Evolutionary conservation across 129 eudicot species (phyloP), one percentile per base, ranked within the genome.

Genomic region (Arctium lappa): DNA sequence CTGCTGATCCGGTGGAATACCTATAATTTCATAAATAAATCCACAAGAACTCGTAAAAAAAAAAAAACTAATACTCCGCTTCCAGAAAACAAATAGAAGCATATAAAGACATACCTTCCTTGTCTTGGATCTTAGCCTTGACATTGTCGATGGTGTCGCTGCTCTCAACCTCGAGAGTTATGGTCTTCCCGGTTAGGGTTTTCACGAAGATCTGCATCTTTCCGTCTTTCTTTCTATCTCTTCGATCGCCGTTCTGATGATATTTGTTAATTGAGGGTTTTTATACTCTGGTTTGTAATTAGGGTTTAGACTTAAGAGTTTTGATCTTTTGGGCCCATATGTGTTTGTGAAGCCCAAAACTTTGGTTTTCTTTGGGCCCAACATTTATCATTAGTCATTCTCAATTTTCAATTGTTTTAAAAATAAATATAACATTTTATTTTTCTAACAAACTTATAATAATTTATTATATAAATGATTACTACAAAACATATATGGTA

Each of bases 121-220:
- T 60, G 2, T 60, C 68, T 4, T 60, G 68, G 5, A 60, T 60
- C 68, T 60, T 60, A 60, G 68, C 68, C n/a, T 60, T 60, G 29
- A 60, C 68, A n/a, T 60, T 60, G 2, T 60, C 68, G 68, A 60
- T 60, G 9, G 68, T 60, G 8, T 60, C 68, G 2, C 68, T 60
- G 68, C 68, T 60, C 68, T 60, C 68, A 60, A 60, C 68, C 68
- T 60, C 68, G 68, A 60, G 68, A 60, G 68, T 60, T 1, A 60
- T 60, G 68, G 68, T 90, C 84, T 90, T 90, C 4, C 93, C 93
- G 11, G 91, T 90, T 60, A 90, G 85, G 86, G 93, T 87, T 84
- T 90, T 90, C 85, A 90, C 94, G 75, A 90, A 90, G 16, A 86
- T 88, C 87, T 90, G 94, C 94, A 88, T 90, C 80, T 82, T 73